Evolutionary conservation across 2,329 filamentous ascomycete genomes (phyloP), one percentile per base, ranked within the genome.

Genomic region (Pyricularia sp.): DNA sequence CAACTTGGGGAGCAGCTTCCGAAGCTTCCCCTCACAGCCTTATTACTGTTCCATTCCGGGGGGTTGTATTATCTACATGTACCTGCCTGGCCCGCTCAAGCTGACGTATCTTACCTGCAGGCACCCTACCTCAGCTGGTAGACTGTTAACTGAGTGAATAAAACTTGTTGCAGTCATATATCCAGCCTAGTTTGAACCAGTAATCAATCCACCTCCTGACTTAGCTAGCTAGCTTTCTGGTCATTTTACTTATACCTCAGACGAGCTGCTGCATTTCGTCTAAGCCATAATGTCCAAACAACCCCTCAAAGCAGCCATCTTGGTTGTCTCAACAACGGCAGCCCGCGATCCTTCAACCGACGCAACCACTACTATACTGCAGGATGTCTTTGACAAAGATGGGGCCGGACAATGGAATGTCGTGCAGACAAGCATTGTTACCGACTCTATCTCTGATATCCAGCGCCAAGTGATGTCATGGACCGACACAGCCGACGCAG

Each of bases 311-410:
- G 90, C 89, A 42, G 92, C 91, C 9, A 89, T 99, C 66, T 84
- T 99, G 68, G 86, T 98, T 72, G 85, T 99, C 58, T 98, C 95
- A 1, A 96, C 96, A 67, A 99, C 95, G 6, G 95, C 94, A 6
- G 88, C 90, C 10, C 84, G 87, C 73, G 90, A 97, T 77, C 87
- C 92, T 0, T 88, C 90, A 3, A 89, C 92, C 1, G 95, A 99
- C 79, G 88, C 88, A 71, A 90, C 92, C 10, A 87, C 87, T 6
- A 82, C 84, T 1, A 82, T 86, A 11, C 84, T 99, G 4, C 84
- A 86, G 65, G 83, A 90, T 68, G 88, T 93, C 17, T 90, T 99
- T 72, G 81, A 84, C 4, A 81, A 84, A 3, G 86, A 91, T 70
- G 91, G 89, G 14, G 85, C 83, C 3, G 86, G 84, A 23, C 88